A percentile compares a stretch with the other conserved stretches of the same genome.
These are phyloP conservation scores for Anastatica hierochuntica DNA, from an alignment of 345 rosid species.

Conservation along the genomic window DNA sequence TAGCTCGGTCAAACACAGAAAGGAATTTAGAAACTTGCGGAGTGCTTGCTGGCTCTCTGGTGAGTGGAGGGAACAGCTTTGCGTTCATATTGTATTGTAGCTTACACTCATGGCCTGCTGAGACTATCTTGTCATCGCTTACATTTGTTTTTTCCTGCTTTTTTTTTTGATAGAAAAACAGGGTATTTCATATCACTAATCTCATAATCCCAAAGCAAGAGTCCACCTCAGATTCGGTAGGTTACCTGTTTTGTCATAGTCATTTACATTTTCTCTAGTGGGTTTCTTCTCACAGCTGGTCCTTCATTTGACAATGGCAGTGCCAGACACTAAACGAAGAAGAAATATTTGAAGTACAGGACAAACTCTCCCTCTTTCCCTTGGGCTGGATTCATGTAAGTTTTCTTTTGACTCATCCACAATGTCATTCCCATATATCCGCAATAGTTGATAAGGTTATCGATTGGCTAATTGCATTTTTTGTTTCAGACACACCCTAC, in stretches of 20 bases:
- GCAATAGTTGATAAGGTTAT: neutral
- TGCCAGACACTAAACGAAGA: constrained; percentile 89
- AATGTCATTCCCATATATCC: neutral
- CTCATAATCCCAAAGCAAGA: constrained; percentile 98
- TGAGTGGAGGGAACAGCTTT: constrained; percentile 26
- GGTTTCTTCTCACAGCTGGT: neutral
- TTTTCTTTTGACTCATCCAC: constrained; percentile 9
- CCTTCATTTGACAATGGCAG: constrained; percentile 28
- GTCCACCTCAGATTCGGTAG: constrained; percentile 92
- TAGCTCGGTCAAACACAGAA: constrained; percentile 72
- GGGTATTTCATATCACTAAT: constrained; percentile 82
- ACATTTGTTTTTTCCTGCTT: neutral
- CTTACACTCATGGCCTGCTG: neutral
- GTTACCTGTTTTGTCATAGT: neutral
- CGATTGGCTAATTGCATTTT: constrained; percentile 17
- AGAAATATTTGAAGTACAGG: constrained; percentile 93
- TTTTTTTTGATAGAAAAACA: constrained; percentile 85
- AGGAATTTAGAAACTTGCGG: constrained; percentile 94
- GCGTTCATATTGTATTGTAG: neutral
- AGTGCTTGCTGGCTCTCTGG: constrained; percentile 90
- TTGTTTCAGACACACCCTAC: constrained; percentile 87
- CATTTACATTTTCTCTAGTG: neutral
- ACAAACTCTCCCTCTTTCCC: constrained; percentile 68
- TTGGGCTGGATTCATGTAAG: constrained; percentile 98
- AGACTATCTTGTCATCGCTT: constrained; percentile 8